Base-by-base conservation (phyloP, 2,329 filamentous ascomycete genomes). In the Trichoderma sp. region DNA sequence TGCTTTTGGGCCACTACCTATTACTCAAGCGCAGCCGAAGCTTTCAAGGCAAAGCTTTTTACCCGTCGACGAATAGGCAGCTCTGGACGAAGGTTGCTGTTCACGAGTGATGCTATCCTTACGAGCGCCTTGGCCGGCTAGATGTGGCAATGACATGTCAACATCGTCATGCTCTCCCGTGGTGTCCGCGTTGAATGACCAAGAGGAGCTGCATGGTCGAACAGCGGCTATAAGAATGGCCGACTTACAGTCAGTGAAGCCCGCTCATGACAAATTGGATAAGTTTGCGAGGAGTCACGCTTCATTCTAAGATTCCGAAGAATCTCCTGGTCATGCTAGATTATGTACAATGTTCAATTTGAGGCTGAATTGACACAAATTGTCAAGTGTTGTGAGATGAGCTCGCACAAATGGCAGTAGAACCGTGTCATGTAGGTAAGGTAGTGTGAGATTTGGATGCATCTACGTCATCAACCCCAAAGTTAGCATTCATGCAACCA, bases 211-310 rank as follows among this genome's bases (percentile, higher is more conserved):
- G 45, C 14, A 21, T 28, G 50, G 3, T 39, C 26, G 9, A 5
- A n/a, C 24, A 15, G 50, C 59, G 59, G 59, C 50, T 63, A 63
- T 63, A 63, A 47, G 54, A 54, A 63, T 55, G 54, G 41, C 59
- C 59, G 59, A 63, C 7, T 30, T 17, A 3, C 12, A 15, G 30
- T 17, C 7, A 26, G 48, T 34, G 19, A 26, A 24, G 15, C 47
- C 7, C 39, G 9, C 34, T 26, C 21, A 14, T 45, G n/a, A 34
- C 34, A 44, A n/a, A 44, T 48, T 48, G 19, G 0, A 9, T 44
- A 39, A 14, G 7, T 24, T 5, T 12, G 34, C 39, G 14, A 45
- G 34, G 10, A 7, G 34, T 24, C 21, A 24, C 21, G 3, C 21
- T 24, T 3, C 21, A 4, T 17, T 19, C 30, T 39, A 6, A 12